Percentiles rank a stretch among this genome's conserved stretches.
These are phyloP conservation scores for Rhizopogon rudus DNA, from an alignment of 768 basidiomycete species.

Conservation along the genomic window DNA sequence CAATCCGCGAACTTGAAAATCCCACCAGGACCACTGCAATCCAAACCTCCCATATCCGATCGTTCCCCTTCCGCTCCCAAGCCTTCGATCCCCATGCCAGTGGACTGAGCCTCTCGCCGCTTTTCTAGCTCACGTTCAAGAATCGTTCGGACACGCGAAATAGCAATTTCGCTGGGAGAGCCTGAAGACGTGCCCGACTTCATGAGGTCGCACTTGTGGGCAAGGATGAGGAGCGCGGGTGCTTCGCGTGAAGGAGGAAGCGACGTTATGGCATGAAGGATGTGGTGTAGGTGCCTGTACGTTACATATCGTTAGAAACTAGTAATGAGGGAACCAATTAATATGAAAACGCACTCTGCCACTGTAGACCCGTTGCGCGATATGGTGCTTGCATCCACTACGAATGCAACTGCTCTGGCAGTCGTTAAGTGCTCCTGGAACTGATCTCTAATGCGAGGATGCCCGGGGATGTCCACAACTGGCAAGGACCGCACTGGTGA, in stretches of 20 bases:
- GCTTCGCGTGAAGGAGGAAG: conserved; percentile 64
- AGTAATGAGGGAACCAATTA: not conserved
- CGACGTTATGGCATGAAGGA: conserved; percentile 66
- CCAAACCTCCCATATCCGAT: conserved; percentile 69
- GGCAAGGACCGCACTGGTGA: conserved; percentile 40
- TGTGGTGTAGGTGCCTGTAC: conserved; percentile 63
- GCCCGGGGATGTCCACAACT: conserved; percentile 79
- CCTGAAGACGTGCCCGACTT: conserved; percentile 36
- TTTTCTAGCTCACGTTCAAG: conserved; percentile 85
- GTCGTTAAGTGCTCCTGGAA: conserved; percentile 60
- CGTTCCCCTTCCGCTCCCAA: conserved; percentile 65
- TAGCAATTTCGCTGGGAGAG: conserved; percentile 42
- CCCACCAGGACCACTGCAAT: conserved; percentile 52
- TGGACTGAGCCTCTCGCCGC: conserved; percentile 56
- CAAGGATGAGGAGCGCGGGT: conserved; percentile 62
- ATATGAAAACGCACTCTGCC: conserved; percentile 61
- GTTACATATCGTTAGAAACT: conserved; percentile 1
- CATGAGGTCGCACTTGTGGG: conserved; percentile 74
- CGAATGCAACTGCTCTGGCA: conserved; percentile 67
- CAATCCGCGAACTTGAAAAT: conserved; percentile 73
- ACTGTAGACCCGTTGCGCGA: conserved; percentile 71
- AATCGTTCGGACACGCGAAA: conserved; percentile 68
- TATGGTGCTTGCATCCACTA: conserved; percentile 74
- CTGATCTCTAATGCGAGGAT: conserved; percentile 73
- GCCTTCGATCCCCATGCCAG: conserved; percentile 67